These are phyloP conservation scores for Beauveria medogensis DNA, from an alignment of 2,329 filamentous ascomycete species.

Conservation along the genomic window DNA sequence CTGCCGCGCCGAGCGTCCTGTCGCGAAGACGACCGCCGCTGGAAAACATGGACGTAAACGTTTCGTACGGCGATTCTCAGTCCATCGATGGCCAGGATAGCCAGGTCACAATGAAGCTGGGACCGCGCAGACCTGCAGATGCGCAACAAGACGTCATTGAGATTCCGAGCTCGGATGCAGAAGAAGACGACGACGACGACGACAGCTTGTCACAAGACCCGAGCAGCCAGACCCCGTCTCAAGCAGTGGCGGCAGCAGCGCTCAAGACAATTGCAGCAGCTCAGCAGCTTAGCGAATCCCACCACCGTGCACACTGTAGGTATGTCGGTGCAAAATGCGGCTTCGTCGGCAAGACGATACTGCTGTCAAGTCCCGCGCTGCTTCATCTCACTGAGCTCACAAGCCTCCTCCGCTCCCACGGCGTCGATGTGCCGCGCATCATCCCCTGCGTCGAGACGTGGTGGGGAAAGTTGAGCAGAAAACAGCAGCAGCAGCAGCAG, in stretches of 20 bases:
- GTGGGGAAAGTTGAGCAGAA: slow-evolving; percentile 4
- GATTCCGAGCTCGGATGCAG: slow-evolving; percentile 1
- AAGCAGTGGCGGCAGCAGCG: not conserved
- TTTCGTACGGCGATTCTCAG: not conserved
- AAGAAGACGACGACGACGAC: not conserved
- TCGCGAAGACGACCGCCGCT: not conserved
- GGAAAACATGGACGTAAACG: not conserved
- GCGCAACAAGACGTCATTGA: not conserved
- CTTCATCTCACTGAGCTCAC: not conserved
- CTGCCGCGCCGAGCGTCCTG: not conserved
- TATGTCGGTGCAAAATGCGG: not conserved
- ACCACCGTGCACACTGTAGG: not conserved
- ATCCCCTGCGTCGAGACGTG: slow-evolving; percentile 29
- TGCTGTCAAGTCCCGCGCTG: not conserved
- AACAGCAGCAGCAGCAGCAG: not conserved
- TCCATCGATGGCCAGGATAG: not conserved
- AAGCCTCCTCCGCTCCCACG: slow-evolving; percentile 32
- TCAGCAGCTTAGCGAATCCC: too few relatives aligned
- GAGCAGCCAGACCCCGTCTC: not conserved
- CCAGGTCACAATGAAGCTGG: not conserved
- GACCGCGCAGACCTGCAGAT: too few relatives aligned
- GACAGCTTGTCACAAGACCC: not conserved
- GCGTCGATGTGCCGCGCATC: slow-evolving; percentile 23
- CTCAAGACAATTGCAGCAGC: too few relatives aligned
- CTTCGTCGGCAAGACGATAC: not conserved